Base-by-base conservation (phyloP, 176 grass and related monocot species). In the Bromus sterilis region DNA sequence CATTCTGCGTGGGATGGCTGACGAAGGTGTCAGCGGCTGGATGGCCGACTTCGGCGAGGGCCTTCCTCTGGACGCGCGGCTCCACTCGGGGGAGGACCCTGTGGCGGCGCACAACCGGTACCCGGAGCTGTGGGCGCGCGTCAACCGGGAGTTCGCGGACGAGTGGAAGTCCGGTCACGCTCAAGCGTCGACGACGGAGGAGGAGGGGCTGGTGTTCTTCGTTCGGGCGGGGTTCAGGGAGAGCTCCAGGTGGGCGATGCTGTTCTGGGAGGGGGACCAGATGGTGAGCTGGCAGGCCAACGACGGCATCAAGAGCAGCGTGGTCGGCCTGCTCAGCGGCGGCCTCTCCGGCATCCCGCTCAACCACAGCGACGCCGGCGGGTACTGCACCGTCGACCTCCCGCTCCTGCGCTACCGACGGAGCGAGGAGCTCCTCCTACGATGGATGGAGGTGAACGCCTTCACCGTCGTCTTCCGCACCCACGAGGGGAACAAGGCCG, bases 11-110 rank as follows among this genome's bases (percentile, higher is more conserved):
- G 89, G 80, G 32, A 94, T 97, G 92, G 91, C 55, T 41, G 85
- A 87, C 65, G 67, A 71, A 63, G 94, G 94, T 51, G 86, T 90
- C 41, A 83, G 79, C 87, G 94, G 92, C 59, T 97, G 94, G 94
- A 94, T 97, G 94, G 94, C 94, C 20, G 94, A 97, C 83, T 97
- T 97, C 85, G 94, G 94, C 10, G 94, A 97, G 82, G 94, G 92
- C 15, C 78, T 97, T 25, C 94, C 94, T 2, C 80, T 97, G 65
- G 92, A 97, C 83, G 94, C 94, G 74, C 55, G 68, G 26, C 89
- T 97, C 48, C 87, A 97, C 76, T 90, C 94, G 80, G 89, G 88
- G 26, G 94, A 97, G 46, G 83, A 92, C 71, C 87, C 92, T 73
- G 83, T 94, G 77, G 83, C 78, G 9, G 92, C 89, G 34, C 94